Conservation (phyloP, 352 stramenopile genomes). For the Chrysophaeum taylorii region DNA sequence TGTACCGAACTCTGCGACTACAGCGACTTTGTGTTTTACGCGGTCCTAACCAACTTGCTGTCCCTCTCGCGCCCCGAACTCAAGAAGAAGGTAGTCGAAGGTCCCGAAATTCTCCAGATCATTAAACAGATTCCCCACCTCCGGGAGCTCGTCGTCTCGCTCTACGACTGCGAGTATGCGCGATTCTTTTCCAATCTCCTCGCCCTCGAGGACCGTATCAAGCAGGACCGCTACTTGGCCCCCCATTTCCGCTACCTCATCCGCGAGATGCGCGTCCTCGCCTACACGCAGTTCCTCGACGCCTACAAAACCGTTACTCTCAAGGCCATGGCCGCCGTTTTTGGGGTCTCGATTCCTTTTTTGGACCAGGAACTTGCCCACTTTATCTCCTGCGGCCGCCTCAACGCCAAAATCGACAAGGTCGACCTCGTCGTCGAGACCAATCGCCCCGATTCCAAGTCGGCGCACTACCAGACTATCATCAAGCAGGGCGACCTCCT, state of each 20-base stretch:
- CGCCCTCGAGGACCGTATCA: slow-evolving; percentile 44
- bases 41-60: slow-evolving; percentile 85
- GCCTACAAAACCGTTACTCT: slow-evolving; percentile 92
- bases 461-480: slow-evolving; percentile 93
- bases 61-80: slow-evolving; percentile 78
- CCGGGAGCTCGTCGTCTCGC: slow-evolving; percentile 66
- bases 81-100: slow-evolving; percentile 95
- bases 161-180: slow-evolving; percentile 97
- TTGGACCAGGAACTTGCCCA: slow-evolving; percentile 89
- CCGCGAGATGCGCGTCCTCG: slow-evolving; percentile 89
- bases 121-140: slow-evolving; percentile 56
- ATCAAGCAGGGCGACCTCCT: slow-evolving; percentile 97
- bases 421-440: slow-evolving; percentile 93
- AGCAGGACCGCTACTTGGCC: slow-evolving; percentile 84
- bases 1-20: slow-evolving; percentile 94
- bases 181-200: slow-evolving; percentile 85
- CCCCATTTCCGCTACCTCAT: slow-evolving; percentile 81
- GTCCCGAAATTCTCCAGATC: slow-evolving; percentile 72
- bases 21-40: slow-evolving; percentile 93
- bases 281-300: slow-evolving; percentile 95
- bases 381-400: slow-evolving; percentile 88
- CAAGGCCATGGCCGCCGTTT: slow-evolving; percentile 85
- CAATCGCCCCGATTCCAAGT: slow-evolving; percentile 94
- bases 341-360: slow-evolving; percentile 84
- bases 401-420: slow-evolving; percentile 99